Base-by-base conservation (phyloP, 2,329 filamentous ascomycete genomes). In the Stemphylium beticola region DNA sequence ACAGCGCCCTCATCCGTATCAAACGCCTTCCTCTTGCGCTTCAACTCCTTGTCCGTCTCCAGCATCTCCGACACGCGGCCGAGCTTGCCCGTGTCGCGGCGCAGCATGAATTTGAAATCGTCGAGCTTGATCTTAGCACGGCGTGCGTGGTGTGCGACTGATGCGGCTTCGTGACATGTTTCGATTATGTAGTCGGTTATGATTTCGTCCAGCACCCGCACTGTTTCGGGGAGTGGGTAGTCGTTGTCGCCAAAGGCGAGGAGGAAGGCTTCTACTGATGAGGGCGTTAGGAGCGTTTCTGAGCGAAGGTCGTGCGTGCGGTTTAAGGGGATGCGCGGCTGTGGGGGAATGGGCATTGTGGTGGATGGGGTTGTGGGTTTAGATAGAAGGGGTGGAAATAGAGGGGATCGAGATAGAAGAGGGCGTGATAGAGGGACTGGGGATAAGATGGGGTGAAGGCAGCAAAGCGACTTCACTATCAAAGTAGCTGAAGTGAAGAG, bases 81-180 rank as follows among this genome's bases (percentile, higher is more conserved):
- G 38, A 98, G 81, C 73, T 96, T 96, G 55, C 85, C 82, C 8
- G 90, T 88, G 69, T 98, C 96, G 61, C 90, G 86, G 29, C 95
- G 86, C 65, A 98, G 85, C 34, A 92, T 92, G 77, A 96, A 99
- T 71, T 96, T 92, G 79, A 99, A 96, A 77, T 99, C 95, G 70
- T 97, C 93, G 69, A 96, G 91, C 76, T 99, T 99, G 78, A 99
- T 92, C 79, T 99, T 99, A 69, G 96, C 91, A 2, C 95, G 90
- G 0, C 92, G 89, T 2, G 90, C 87, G 76, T 96, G 91, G 74
- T 91, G 87, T 0, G 95, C 95, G 48, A 89, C 88, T 39, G 91
- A 87, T 4, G 92, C 91, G 4, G 95, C 93, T 72, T 92, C 89
- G 79, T 96, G 95, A 77, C 91, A 93, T 49, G 95, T 88, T 74